Evolutionary conservation across 306 rosid genomes (phyloP).

Genomic region (Pyrus communis): DNA sequence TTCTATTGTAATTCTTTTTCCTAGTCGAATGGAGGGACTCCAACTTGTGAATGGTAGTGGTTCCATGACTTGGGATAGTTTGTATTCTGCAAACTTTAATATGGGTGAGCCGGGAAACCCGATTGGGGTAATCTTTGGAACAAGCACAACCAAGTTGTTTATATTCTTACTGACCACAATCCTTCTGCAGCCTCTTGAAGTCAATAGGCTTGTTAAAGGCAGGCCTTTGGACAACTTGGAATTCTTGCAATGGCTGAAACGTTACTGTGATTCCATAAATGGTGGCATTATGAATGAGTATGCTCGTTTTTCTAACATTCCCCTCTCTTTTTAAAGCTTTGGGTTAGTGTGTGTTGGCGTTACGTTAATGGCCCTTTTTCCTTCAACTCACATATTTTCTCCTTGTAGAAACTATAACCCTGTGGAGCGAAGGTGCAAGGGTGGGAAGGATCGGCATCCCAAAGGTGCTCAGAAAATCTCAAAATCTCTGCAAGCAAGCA

Average conservation of each 20-base stretch:
- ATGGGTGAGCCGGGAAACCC: background rate
- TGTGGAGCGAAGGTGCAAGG: slow-evolving; percentile 68
- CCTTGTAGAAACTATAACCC: slow-evolving; percentile 76
- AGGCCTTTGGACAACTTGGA: slow-evolving; percentile 95
- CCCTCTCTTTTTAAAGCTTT: background rate
- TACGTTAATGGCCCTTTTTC: background rate
- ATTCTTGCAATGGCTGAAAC: slow-evolving; percentile 96
- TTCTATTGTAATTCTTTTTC: background rate
- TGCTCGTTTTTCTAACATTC: slow-evolving; percentile 1
- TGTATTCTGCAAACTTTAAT: background rate
- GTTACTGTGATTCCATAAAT: slow-evolving; percentile 84
- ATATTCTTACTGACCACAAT: slow-evolving; percentile 1
- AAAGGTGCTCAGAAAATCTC: slow-evolving; percentile 53
- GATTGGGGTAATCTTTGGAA: background rate
- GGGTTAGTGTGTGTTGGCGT: background rate
- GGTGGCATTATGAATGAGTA: slow-evolving; percentile 87
- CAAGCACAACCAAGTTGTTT: background rate
- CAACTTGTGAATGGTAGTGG: background rate
- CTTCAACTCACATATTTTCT: background rate
- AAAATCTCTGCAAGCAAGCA: slow-evolving; percentile 62
- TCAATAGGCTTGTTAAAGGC: slow-evolving; percentile 93
- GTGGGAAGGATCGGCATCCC: slow-evolving; percentile 55
- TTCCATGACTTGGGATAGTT: background rate
- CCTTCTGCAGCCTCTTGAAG: slow-evolving; percentile 72
- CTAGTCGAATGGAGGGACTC: background rate